These are phyloP conservation scores for Aegilops tauschii DNA, from an alignment of 176 grass and related monocot genomes.

Conservation along the genomic window DNA sequence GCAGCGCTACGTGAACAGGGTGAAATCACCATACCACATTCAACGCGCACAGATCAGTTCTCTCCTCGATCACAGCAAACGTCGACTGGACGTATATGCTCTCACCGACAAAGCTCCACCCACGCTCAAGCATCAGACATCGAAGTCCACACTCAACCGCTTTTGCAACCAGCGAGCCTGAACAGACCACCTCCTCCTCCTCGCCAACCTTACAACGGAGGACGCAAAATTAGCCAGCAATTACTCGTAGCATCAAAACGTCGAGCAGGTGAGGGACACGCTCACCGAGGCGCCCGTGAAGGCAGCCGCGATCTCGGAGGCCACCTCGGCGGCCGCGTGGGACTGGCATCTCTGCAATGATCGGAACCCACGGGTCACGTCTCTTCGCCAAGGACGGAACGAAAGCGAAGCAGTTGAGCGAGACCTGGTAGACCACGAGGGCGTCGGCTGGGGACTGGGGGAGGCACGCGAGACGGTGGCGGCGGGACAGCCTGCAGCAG, in stretches of 20 bases:
- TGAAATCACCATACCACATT: conserved; percentile 54
- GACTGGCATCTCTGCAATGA: conserved; percentile 59
- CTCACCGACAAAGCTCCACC: conserved; percentile 68
- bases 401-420: neutral
- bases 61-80: conserved; percentile 51
- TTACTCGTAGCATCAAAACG: neutral
- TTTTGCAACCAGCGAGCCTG: conserved; percentile 54
- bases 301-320: conserved; percentile 34
- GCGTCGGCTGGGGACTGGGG: conserved; percentile 35
- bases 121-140: conserved; percentile 65
- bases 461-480: conserved; percentile 62
- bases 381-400: neutral
- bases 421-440: conserved; percentile 69
- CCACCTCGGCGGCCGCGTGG: conserved; percentile 22
- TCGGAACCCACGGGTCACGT: neutral
- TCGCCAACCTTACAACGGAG: conserved; percentile 46
- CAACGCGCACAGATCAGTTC: conserved; percentile 42
- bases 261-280: conserved; percentile 21
- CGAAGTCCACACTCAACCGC: conserved; percentile 56
- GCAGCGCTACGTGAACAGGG: neutral
- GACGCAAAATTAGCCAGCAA: neutral
- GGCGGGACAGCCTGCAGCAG: conserved; percentile 73
- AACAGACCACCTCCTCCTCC: conserved; percentile 64
- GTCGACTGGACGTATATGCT: conserved; percentile 47
- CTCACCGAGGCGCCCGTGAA: conserved; percentile 30